Conservation (phyloP, 2,329 filamentous ascomycete species). For the Pezicula carpinea region DNA sequence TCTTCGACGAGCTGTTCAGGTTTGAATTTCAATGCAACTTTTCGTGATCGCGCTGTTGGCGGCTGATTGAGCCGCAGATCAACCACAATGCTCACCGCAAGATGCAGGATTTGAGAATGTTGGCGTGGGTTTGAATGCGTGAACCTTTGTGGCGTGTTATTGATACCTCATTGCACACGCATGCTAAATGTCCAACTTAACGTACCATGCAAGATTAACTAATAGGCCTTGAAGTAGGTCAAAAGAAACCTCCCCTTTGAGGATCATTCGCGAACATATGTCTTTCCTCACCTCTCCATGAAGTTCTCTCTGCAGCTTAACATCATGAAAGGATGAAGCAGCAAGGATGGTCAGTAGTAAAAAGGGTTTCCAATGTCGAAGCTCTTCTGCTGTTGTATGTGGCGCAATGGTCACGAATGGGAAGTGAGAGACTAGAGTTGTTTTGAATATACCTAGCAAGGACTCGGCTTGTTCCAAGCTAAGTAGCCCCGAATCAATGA, state of each 20-base stretch:
- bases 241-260: constrained; percentile 3
- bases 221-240: constrained; percentile 1
- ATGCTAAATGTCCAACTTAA: not conserved
- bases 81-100: not conserved
- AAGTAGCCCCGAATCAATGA: constrained; percentile 1
- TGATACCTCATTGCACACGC: not conserved
- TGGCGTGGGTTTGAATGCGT: not conserved
- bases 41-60: constrained; percentile 10
- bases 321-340: constrained; percentile 25
- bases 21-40: not conserved
- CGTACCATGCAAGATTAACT: not conserved
- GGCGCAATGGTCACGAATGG: constrained; percentile 31
- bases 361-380: constrained; percentile 18
- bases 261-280: constrained; percentile 23
- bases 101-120: not conserved
- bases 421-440: constrained; percentile 32
- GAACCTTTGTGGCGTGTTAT: not conserved
- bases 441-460: constrained; percentile 16
- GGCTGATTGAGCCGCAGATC: constrained; percentile 24
- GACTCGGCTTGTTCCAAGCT: not conserved
- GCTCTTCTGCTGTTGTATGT: constrained; percentile 17
- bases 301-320: constrained; percentile 29
- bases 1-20: not conserved
- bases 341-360: constrained; percentile 3
- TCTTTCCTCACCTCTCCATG: constrained; percentile 27